Conservation (phyloP, 1,139 yeast species). For the Meyerozyma sp. region DNA sequence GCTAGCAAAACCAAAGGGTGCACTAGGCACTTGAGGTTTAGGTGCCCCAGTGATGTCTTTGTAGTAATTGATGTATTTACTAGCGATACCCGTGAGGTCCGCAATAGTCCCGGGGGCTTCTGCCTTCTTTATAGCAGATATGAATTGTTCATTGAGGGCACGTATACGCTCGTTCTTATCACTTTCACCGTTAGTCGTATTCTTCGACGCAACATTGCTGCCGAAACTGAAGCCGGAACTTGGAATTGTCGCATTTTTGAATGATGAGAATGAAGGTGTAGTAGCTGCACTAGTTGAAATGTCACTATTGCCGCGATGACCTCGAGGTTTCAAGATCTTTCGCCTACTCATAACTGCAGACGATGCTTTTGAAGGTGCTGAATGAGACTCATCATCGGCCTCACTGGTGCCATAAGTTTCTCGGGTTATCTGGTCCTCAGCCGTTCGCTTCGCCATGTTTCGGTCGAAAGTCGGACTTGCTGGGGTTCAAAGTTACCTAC, state of each 20-base stretch:
- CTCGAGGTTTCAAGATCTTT: conserved; percentile 60
- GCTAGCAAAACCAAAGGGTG: conserved; percentile 3
- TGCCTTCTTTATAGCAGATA: conserved; percentile 42
- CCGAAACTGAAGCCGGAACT: background rate
- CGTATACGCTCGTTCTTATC: conserved; percentile 38
- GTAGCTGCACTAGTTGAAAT: background rate
- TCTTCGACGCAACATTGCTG: conserved; percentile 3
- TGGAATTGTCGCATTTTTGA: background rate
- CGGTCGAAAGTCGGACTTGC: background rate
- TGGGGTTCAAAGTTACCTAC: background rate
- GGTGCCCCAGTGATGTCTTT: conserved; percentile 16
- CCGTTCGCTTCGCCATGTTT: conserved; percentile 61
- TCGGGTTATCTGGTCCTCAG: conserved; percentile 53
- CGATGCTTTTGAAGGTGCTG: conserved; percentile 45
- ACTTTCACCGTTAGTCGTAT: conserved; percentile 7
- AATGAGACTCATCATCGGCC: conserved; percentile 32
- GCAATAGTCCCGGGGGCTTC: conserved; percentile 45
- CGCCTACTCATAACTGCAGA: conserved; percentile 61
- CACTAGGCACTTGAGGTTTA: conserved; percentile 1
- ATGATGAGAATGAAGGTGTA: background rate
- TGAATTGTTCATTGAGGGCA: conserved; percentile 67
- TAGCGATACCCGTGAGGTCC: conserved; percentile 52
- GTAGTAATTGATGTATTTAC: conserved; percentile 57
- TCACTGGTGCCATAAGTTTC: conserved; percentile 28
- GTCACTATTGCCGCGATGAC: conserved; percentile 2